Percentiles rank a stretch among this genome's conserved stretches.
phyloP scores from a whole-genome alignment of 2,329 filamentous ascomycete species.

The Torrubiella hemipterigena region DNA sequence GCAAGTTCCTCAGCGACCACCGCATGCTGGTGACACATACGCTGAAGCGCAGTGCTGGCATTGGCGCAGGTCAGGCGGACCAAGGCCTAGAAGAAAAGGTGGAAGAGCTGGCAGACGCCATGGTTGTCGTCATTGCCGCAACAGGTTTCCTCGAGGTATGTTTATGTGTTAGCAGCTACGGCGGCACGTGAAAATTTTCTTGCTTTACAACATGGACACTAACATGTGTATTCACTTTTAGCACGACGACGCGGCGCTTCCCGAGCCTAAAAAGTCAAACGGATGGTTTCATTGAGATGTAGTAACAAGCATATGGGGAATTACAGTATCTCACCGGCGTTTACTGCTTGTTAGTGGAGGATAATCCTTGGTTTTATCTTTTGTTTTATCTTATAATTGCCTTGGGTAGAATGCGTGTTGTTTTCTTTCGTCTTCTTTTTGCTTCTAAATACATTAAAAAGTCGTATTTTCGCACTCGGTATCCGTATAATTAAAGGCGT shows the following conservation, averaged over 20 bases:
- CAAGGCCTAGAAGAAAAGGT: constrained; percentile 46
- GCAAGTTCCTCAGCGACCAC: constrained; percentile 71
- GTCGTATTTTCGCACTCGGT: no score
- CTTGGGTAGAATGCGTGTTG: no score
- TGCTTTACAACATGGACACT: constrained; percentile 1
- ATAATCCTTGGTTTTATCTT: no score
- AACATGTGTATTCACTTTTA: constrained; percentile 9
- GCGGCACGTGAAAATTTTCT: no score
- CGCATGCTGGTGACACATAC: constrained; percentile 75
- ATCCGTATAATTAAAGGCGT: no score
- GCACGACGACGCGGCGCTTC: constrained; percentile 28
- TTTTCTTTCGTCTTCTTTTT: no score
- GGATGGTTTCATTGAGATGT: constrained; percentile 30
- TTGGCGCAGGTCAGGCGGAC: constrained; percentile 38
- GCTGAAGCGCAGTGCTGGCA: constrained; percentile 78
- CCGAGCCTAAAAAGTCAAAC: constrained; percentile 19
- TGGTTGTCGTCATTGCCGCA: constrained; percentile 70
- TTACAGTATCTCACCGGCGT: no score
- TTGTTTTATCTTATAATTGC: no score
- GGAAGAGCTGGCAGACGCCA: constrained; percentile 70
- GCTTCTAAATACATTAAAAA: no score
- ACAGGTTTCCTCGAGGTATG: constrained; percentile 80
- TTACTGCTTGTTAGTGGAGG: no score
- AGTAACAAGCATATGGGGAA: no score
- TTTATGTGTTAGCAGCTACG: constrained; percentile 11